Evolutionary conservation across 75 land plant genomes (phyloP).

Genomic region (Selaginella moellendorffii): DNA sequence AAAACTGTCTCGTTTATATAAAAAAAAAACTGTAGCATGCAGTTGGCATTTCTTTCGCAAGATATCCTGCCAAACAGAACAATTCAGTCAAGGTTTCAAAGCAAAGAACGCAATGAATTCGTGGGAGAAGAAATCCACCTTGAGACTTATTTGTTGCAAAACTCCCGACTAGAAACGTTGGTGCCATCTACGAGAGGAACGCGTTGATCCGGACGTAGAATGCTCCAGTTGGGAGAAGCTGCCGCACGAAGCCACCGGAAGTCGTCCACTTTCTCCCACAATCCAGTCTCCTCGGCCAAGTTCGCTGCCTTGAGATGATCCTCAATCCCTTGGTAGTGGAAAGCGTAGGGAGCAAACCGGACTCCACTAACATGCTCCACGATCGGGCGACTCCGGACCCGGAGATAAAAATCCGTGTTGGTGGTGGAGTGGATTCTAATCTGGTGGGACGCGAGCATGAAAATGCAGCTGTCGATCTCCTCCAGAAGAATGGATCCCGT

Average conservation of each 20-base stretch:
- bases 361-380: conserved; percentile 57
- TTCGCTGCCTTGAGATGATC: conserved; percentile 39
- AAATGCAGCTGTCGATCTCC: conserved; percentile 44
- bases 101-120: too few species aligned
- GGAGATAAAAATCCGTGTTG: conserved; percentile 60
- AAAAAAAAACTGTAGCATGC: too few species aligned
- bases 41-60: too few species aligned
- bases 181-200: conserved; percentile 11
- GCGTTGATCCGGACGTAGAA: conserved; percentile 48
- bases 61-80: too few species aligned
- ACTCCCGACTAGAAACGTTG: neutral
- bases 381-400: conserved; percentile 82
- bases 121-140: too few species aligned
- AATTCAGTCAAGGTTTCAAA: too few species aligned
- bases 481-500: conserved; percentile 68
- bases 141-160: neutral
- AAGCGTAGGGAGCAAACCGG: conserved; percentile 73
- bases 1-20: too few species aligned
- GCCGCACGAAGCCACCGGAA: conserved; percentile 79
- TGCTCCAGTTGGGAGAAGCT: conserved; percentile 82
- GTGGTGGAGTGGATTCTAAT: conserved; percentile 71
- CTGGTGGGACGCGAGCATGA: conserved; percentile 86
- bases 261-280: conserved; percentile 81
- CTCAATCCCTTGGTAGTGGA: conserved; percentile 55
- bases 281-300: conserved; percentile 85